These are phyloP conservation scores for Trichoderma sp. DNA, from an alignment of 2,329 filamentous ascomycete species.

Conservation along the genomic window DNA sequence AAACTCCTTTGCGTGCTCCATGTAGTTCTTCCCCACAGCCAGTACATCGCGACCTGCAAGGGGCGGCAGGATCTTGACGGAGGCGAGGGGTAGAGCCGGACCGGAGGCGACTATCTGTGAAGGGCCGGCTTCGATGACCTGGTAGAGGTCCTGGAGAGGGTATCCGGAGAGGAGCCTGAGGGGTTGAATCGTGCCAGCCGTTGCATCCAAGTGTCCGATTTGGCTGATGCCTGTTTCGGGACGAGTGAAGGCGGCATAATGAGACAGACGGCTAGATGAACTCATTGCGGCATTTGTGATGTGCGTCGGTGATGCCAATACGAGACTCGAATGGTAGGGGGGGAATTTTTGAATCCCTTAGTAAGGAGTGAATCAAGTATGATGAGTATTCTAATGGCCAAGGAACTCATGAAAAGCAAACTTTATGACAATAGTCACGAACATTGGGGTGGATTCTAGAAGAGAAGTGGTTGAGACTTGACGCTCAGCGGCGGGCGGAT, in stretches of 20 bases:
- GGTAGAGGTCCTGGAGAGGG: conserved; percentile 3
- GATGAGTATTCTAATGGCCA: neutral
- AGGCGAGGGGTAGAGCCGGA: neutral
- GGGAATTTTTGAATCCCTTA: too few relatives aligned
- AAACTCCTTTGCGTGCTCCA: conserved; percentile 21
- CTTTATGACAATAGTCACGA: too few relatives aligned
- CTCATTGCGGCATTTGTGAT: conserved; percentile 22
- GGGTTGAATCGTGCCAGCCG: neutral
- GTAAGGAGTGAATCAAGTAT: neutral
- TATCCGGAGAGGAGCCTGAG: conserved; percentile 18
- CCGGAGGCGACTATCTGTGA: conserved; percentile 10
- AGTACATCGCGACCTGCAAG: conserved; percentile 9
- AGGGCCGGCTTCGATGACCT: conserved; percentile 14
- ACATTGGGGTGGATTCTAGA: too few relatives aligned
- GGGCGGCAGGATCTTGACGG: conserved; percentile 14
- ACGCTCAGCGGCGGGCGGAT: neutral
- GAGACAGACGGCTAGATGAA: conserved; percentile 2
- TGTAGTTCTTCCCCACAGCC: conserved; percentile 22
- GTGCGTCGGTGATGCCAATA: too few relatives aligned
- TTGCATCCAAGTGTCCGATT: conserved; percentile 8
- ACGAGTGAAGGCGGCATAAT: conserved; percentile 17
- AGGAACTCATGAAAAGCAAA: too few relatives aligned
- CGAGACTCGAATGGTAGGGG: too few relatives aligned
- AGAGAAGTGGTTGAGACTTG: too few relatives aligned
- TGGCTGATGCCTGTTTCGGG: neutral